Evolutionary conservation across 768 basidiomycete genomes (phyloP), one percentile per base, ranked within the genome.

Genomic region (Leucocoprinus birnbaumii): DNA sequence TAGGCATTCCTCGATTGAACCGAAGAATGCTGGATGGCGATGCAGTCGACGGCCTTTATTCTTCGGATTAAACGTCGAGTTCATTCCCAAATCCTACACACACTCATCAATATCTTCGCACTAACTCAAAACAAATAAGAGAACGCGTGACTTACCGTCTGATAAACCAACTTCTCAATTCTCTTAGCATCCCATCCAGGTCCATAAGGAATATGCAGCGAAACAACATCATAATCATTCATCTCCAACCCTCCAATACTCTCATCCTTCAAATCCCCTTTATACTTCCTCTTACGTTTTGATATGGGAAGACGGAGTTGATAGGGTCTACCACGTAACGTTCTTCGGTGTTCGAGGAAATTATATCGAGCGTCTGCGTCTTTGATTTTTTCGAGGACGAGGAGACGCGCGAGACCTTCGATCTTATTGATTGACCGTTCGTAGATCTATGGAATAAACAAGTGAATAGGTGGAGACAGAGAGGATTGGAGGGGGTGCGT

Each of bases 1-100:
- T 18, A 85, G 51, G 45, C 79, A 79, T 55, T 86, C 83, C 49
- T 73, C 61, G 62, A 80, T 74, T 0, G 75, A 80, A 5, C 84
- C 84, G 56, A 85, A 84, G 66, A 83, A 85, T 1, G 83, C 83
- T 8, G 80, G 77, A 58, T 86, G 83, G 26, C 83, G 80, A 70
- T 86, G 84, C 2, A 86, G 73, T 2, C 76, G 71, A 11, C 83
- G 72, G 10, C 72, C 76, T 58, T 84, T 80, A 66, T 85, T 85
- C 69, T 82, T 84, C 1, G 82, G 82, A 53, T 85, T 85, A 65
- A 76, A 86, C 1, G 80, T 79, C 2, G 82, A 82, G 55, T 81
- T 82, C 81, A 83, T 80, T 21, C 82, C 79, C 26, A 83, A 68
- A 65, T 83, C 82, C 80, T 80, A 37, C 3, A 45, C 13, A 11